A percentile compares a stretch with the other conserved stretches of the same genome.
Conservation (phyloP, 768 basidiomycete species). For the Lentinus tigrinus region DNA sequence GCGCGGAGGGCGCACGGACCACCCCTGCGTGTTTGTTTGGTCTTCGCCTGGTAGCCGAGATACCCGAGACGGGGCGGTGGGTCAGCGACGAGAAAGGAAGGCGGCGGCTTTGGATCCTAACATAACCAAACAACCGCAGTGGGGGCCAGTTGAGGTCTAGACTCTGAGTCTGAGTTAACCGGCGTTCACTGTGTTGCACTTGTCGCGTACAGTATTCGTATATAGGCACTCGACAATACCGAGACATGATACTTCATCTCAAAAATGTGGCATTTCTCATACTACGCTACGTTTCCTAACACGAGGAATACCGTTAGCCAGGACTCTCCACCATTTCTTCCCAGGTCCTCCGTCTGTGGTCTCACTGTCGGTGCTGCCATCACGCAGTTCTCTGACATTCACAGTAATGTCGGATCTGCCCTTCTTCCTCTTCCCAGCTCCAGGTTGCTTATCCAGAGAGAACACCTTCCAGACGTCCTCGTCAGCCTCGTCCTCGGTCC, state of each 20-base stretch:
- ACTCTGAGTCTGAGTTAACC: too few species aligned
- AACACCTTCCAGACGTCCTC: constrained; percentile 3
- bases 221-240: background rate
- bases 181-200: too few species aligned
- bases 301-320: background rate
- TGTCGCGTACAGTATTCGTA: background rate
- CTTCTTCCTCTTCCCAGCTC: background rate
- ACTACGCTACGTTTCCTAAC: background rate
- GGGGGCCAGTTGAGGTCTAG: too few species aligned
- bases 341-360: background rate
- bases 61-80: background rate
- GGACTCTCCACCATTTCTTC: background rate
- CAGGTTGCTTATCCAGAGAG: background rate
- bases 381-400: background rate
- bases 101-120: constrained; percentile 15
- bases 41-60: background rate
- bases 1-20: background rate
- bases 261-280: too few species aligned
- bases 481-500: constrained; percentile 6
- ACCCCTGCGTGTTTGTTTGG: too few species aligned
- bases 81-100: background rate
- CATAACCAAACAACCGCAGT: background rate
- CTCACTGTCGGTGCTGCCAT: background rate
- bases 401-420: background rate
- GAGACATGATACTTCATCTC: too few species aligned